A percentile compares a stretch with the other conserved stretches of the same genome.
Conservation (phyloP, 768 basidiomycete genomes). For the Suillus americanus region DNA sequence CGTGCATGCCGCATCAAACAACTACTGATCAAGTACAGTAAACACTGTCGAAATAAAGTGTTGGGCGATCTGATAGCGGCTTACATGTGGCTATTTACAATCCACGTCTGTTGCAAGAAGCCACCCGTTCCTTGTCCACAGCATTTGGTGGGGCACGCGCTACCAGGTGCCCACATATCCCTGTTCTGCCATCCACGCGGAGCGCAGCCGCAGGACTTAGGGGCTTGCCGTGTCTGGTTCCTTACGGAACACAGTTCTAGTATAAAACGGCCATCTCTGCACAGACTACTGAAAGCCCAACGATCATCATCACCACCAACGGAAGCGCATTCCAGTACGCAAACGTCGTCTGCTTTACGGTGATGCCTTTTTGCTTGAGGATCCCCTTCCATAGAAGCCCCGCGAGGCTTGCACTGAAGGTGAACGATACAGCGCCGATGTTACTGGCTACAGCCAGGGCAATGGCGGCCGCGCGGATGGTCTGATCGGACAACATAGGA, state of each 20-base stretch:
- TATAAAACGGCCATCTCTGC: constrained; percentile 71
- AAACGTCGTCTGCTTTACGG: constrained; percentile 61
- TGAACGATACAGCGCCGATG: constrained; percentile 87
- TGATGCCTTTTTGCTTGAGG: constrained; percentile 68
- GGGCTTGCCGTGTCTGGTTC: not conserved
- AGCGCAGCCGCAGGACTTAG: not conserved
- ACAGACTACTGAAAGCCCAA: constrained; percentile 68
- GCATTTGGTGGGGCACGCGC: not conserved
- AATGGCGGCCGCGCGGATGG: constrained; percentile 57
- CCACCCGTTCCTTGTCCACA: not conserved
- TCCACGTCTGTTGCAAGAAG: not conserved
- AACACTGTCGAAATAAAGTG: not conserved
- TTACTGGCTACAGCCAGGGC: constrained; percentile 86
- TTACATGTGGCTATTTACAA: not conserved
- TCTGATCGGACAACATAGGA: constrained; percentile 32
- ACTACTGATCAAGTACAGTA: not conserved
- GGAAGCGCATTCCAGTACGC: constrained; percentile 72
- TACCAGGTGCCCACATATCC: not conserved
- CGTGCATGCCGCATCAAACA: not conserved
- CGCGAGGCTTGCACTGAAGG: constrained; percentile 85
- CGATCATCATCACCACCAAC: constrained; percentile 60
- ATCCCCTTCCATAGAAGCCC: constrained; percentile 84
- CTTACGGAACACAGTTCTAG: not conserved
- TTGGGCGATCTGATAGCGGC: not conserved
- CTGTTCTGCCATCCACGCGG: not conserved